A percentile compares a stretch with the other conserved stretches of the same genome.
phyloP scores from a whole-genome alignment of 2,329 filamentous ascomycete genomes.

The Phoma sp. region DNA sequence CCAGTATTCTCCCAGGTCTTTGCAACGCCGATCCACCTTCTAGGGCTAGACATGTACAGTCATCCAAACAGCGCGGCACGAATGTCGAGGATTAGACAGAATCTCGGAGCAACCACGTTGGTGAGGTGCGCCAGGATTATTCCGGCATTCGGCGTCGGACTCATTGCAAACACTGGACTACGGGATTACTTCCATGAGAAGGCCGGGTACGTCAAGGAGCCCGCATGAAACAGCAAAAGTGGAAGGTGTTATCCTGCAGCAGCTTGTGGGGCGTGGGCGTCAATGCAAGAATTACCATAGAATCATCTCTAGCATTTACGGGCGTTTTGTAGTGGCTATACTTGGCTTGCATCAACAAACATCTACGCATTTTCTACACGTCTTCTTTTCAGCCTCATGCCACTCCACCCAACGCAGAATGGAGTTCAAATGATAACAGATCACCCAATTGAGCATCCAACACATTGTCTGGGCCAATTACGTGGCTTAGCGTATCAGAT shows the following conservation, averaged over 20 bases:
- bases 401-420: neutral
- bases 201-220: constrained; percentile 3
- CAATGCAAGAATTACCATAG: neutral
- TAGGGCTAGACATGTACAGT: constrained; percentile 37
- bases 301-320: neutral
- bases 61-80: constrained; percentile 16
- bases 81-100: constrained; percentile 23
- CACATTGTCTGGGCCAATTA: constrained; percentile 8
- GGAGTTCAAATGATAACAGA: neutral
- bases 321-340: constrained; percentile 2
- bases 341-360: neutral
- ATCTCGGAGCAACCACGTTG: constrained; percentile 28
- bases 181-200: constrained; percentile 27
- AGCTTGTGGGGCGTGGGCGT: neutral
- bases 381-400: neutral
- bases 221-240: neutral
- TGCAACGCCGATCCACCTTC: constrained; percentile 37
- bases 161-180: constrained; percentile 33
- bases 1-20: constrained; percentile 39
- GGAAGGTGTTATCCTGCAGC: neutral
- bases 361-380: neutral
- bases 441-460: neutral
- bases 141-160: constrained; percentile 40
- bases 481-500: constrained; percentile 12
- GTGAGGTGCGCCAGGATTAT: constrained; percentile 40